phyloP scores from a whole-genome alignment of 1,139 yeast genomes.

The Candida sp. region DNA sequence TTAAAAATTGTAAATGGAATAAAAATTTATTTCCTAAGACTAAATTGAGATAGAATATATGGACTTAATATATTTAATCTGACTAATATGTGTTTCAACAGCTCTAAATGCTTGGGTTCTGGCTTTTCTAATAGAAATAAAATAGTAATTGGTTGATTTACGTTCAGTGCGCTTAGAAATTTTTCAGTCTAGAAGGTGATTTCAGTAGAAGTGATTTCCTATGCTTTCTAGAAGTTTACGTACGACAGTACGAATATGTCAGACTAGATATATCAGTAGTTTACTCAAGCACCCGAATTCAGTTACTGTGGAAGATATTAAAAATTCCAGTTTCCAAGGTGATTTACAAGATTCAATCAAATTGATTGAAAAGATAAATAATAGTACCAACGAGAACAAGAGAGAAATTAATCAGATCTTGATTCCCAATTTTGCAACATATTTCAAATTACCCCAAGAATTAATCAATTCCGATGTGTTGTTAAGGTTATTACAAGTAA shows the following conservation, averaged over 20 bases:
- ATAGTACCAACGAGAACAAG: constrained; percentile 8
- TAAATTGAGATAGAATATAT: too few relatives aligned
- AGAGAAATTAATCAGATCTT: constrained; percentile 8
- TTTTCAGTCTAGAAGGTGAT: background rate
- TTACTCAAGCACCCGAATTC: background rate
- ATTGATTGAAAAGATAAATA: constrained; percentile 8
- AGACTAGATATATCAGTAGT: background rate
- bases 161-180: background rate
- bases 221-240: background rate
- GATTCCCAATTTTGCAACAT: constrained; percentile 30
- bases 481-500: constrained; percentile 23
- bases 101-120: too few relatives aligned
- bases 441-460: constrained; percentile 13
- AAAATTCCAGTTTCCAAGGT: constrained; percentile 3
- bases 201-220: background rate
- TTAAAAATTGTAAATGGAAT: too few relatives aligned
- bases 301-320: background rate
- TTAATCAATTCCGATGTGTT: constrained; percentile 12
- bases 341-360: constrained; percentile 7
- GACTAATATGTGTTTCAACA: too few relatives aligned
- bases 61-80: too few relatives aligned
- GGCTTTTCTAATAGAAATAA: background rate
- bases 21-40: too few relatives aligned
- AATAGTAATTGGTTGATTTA: too few relatives aligned
- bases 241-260: background rate